These are phyloP conservation scores for Pyrenophora graminea DNA, from an alignment of 2,329 filamentous ascomycete species.

Conservation along the genomic window DNA sequence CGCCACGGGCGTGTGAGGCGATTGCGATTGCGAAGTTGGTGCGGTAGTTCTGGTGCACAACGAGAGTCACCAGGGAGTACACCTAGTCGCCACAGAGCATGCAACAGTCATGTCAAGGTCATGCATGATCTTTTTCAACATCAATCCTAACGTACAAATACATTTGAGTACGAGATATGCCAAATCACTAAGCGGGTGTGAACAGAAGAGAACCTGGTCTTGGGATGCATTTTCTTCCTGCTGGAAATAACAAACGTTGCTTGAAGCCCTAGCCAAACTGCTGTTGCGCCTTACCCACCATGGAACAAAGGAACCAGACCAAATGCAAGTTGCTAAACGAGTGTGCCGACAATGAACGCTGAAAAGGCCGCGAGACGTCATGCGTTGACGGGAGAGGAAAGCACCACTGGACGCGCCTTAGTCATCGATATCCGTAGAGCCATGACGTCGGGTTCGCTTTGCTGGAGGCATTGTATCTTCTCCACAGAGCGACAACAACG, in stretches of 20 bases:
- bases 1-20: too few relatives aligned
- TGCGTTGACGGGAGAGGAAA: constrained; percentile 13
- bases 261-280: constrained; percentile 10
- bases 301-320: constrained; percentile 4
- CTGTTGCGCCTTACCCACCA: constrained; percentile 1
- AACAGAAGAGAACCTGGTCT: not conserved
- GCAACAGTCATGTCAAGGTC: constrained; percentile 1
- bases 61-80: too few relatives aligned
- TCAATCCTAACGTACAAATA: constrained; percentile 3
- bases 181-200: not conserved
- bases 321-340: constrained; percentile 12
- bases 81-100: not conserved
- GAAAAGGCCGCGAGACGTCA: constrained; percentile 10
- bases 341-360: constrained; percentile 21
- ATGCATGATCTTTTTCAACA: not conserved
- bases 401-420: constrained; percentile 4
- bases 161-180: constrained; percentile 7
- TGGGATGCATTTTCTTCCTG: constrained; percentile 6
- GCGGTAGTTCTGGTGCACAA: too few relatives aligned
- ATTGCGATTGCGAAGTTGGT: too few relatives aligned
- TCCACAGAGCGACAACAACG: constrained; percentile 40
- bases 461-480: constrained; percentile 25
- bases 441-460: constrained; percentile 37
- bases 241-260: constrained; percentile 21
- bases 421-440: constrained; percentile 16